Conservation (phyloP, 257 asterid genomes). For the Phtheirospermum japonicum region DNA sequence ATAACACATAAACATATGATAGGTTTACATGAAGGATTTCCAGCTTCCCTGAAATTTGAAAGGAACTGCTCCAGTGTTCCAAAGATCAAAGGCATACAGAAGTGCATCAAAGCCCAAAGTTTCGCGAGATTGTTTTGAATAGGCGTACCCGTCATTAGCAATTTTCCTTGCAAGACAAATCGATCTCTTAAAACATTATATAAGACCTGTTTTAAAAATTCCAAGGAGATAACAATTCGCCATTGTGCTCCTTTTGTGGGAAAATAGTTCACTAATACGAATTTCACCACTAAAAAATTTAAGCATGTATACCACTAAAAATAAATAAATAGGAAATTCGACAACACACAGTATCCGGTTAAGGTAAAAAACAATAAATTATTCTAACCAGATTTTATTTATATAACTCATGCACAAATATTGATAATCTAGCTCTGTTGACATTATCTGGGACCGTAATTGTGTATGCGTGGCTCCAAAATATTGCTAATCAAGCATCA, state of each 20-base stretch:
- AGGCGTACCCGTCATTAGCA: constrained; percentile 97
- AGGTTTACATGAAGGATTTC: constrained; percentile 63
- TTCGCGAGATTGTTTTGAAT: constrained; percentile 87
- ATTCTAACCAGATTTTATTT: too few relatives aligned
- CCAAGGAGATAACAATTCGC: constrained; percentile 10
- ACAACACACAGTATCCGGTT: constrained; percentile 12
- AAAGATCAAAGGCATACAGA: too few relatives aligned
- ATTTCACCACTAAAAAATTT: constrained; percentile 8
- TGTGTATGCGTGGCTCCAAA: too few relatives aligned
- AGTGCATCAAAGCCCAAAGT: too few relatives aligned
- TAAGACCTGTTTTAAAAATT: constrained; percentile 59
- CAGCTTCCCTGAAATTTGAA: too few relatives aligned
- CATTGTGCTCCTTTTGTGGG: too few relatives aligned
- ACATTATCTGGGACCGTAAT: too few relatives aligned
- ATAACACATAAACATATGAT: constrained; percentile 25
- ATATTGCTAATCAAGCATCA: too few relatives aligned
- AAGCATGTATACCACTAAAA: neutral
- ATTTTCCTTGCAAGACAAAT: constrained; percentile 76
- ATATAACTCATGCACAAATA: constrained; percentile 89
- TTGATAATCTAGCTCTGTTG: too few relatives aligned
- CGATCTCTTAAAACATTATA: too few relatives aligned
- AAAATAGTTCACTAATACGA: neutral
- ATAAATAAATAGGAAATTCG: constrained; percentile 10
- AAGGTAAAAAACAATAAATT: too few relatives aligned
- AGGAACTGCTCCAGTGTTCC: too few relatives aligned